Evolutionary conservation across 2,329 filamentous ascomycete species (phyloP).

Genomic region (Diplodia seriata): DNA sequence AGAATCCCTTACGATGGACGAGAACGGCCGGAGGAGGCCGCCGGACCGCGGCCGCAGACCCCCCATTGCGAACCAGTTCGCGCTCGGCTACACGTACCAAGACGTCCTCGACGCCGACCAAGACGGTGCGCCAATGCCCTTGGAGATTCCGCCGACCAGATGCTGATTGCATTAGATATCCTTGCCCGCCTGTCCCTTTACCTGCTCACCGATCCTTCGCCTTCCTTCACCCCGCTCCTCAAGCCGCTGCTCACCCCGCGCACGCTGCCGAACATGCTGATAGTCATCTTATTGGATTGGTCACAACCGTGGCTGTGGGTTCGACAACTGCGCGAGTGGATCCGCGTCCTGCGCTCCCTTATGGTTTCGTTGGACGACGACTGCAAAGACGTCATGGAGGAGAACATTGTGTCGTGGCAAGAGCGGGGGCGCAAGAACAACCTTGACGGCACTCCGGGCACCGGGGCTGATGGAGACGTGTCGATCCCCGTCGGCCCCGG

Average conservation of each 20-base stretch:
- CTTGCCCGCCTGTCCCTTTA: slow-evolving; percentile 89
- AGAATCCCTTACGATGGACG: slow-evolving; percentile 55
- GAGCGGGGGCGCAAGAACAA: slow-evolving; percentile 55
- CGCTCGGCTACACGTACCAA: slow-evolving; percentile 92
- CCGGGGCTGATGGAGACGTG: slow-evolving; percentile 59
- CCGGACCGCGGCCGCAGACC: slow-evolving; percentile 63
- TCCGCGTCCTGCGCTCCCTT: slow-evolving; percentile 79
- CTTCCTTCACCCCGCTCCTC: slow-evolving; percentile 81
- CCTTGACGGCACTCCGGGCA: slow-evolving; percentile 25
- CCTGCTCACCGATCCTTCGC: slow-evolving; percentile 83
- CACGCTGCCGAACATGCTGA: slow-evolving; percentile 81
- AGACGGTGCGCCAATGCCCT: slow-evolving; percentile 66
- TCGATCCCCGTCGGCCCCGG: slow-evolving; percentile 82
- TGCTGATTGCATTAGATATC: slow-evolving; percentile 67
- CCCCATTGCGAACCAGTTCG: slow-evolving; percentile 89
- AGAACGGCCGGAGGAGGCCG: slow-evolving; percentile 56
- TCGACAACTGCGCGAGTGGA: slow-evolving; percentile 86
- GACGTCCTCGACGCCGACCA: slow-evolving; percentile 93
- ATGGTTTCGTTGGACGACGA: slow-evolving; percentile 76
- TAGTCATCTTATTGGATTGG: slow-evolving; percentile 96
- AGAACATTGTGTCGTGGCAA: slow-evolving; percentile 80
- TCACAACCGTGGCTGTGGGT: slow-evolving; percentile 92
- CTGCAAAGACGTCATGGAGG: slow-evolving; percentile 83
- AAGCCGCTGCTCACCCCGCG: slow-evolving; percentile 83
- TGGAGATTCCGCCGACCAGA: not conserved